Conservation (phyloP, 306 rosid species). For the Fragaria iinumae region DNA sequence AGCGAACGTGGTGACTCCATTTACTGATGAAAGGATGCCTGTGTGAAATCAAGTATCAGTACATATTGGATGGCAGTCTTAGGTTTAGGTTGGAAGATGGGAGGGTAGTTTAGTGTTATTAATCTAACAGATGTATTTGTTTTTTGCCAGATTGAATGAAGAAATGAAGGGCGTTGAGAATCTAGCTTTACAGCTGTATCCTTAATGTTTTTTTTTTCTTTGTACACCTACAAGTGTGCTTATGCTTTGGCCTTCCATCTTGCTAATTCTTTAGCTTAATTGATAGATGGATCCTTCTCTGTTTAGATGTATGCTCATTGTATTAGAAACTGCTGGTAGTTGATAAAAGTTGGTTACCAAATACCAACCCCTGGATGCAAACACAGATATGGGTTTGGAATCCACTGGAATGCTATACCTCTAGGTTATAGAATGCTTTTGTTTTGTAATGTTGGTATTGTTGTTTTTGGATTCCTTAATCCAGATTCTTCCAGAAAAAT, state of each 20-base stretch:
- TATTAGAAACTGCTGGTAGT: neutral
- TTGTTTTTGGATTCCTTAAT: slow-evolving; percentile 46
- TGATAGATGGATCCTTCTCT: neutral
- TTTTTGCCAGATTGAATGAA: slow-evolving; percentile 67
- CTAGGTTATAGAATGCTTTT: neutral
- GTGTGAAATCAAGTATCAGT: neutral
- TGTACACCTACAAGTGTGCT: neutral
- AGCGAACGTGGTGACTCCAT: neutral
- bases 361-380: neutral
- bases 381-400: neutral
- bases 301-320: neutral
- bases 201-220: slow-evolving; percentile 4
- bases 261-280: slow-evolving; percentile 12
- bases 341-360: neutral
- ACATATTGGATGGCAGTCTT: neutral
- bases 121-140: neutral
- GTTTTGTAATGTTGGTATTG: neutral
- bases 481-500: slow-evolving; percentile 47
- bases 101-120: neutral
- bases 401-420: neutral
- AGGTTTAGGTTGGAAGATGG: neutral
- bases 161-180: slow-evolving; percentile 73
- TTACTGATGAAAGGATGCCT: neutral
- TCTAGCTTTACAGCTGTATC: slow-evolving; percentile 81
- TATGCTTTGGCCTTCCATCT: neutral